These are phyloP conservation scores for Cornus suecica DNA, from an alignment of 148 eudicot genomes.

Conservation along the genomic window DNA sequence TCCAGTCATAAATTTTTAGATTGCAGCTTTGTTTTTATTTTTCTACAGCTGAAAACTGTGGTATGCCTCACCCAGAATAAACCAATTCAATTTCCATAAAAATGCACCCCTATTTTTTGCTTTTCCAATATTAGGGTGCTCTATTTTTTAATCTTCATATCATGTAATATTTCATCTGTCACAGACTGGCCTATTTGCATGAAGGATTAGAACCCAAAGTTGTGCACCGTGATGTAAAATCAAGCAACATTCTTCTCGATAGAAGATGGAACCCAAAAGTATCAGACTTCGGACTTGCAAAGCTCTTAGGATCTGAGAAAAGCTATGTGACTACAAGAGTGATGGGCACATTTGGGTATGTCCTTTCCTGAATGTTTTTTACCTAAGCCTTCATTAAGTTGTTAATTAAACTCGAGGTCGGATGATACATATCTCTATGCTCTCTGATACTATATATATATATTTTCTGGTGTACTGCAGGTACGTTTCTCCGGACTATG, in stretches of 20 bases:
- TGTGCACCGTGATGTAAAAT: constrained; percentile 95
- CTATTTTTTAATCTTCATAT: background rate
- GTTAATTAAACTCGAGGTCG: background rate
- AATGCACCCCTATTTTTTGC: background rate
- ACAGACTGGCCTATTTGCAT: constrained; percentile 86
- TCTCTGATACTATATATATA: background rate
- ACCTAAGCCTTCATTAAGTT: background rate
- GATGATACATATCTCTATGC: background rate
- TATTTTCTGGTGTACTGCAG: constrained; percentile 28
- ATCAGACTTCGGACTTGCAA: constrained; percentile 95
- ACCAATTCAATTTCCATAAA: background rate
- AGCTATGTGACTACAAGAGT: constrained; percentile 93
- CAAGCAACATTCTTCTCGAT: constrained; percentile 90
- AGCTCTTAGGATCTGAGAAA: constrained; percentile 82
- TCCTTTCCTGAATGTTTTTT: constrained; percentile 13
- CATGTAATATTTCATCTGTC: constrained; percentile 1
- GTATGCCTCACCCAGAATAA: background rate
- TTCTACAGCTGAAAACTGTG: background rate
- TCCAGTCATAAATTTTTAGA: background rate
- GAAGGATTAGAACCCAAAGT: constrained; percentile 98
- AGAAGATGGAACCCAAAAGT: constrained; percentile 84
- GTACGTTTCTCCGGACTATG: constrained; percentile 97
- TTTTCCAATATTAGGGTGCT: background rate
- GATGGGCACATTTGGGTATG: constrained; percentile 98
- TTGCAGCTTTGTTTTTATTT: background rate